These are phyloP conservation scores for Cystobasidium slooffiae DNA, from an alignment of 1,284 basidiomycete species.

Conservation along the genomic window DNA sequence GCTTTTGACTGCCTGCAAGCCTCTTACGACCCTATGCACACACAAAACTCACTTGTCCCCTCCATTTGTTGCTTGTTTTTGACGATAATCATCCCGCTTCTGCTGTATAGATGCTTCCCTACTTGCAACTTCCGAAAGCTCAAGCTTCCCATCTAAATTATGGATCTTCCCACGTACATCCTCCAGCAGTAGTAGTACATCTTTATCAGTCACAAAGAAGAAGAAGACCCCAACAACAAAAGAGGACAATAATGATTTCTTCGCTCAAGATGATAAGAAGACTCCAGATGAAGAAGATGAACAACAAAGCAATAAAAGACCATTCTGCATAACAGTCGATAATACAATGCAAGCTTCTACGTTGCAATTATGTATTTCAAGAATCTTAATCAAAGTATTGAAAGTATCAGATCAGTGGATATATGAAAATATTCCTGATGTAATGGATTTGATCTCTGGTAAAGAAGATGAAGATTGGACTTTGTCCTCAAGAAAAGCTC, in stretches of 20 bases:
- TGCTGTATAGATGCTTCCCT: neutral
- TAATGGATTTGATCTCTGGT: conserved; percentile 13
- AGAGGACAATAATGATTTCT: neutral
- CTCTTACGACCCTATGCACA: neutral
- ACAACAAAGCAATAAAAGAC: neutral
- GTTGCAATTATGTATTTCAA: conserved; percentile 10
- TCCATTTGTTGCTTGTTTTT: too few species aligned
- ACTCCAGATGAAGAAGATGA: neutral
- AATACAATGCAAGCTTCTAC: neutral
- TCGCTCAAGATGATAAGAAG: neutral
- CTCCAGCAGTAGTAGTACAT: too few species aligned
- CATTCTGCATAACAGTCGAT: conserved; percentile 16
- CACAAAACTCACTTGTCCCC: too few species aligned
- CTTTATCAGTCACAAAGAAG: neutral
- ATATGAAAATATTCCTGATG: neutral
- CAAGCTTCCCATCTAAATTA: neutral
- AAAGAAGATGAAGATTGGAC: conserved; percentile 5
- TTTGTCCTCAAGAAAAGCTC: neutral
- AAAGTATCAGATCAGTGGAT: conserved; percentile 8
- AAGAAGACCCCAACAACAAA: neutral
- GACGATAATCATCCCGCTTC: too few species aligned
- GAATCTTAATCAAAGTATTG: neutral
- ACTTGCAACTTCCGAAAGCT: neutral
- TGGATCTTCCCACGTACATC: neutral
- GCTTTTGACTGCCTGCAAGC: neutral